phyloP scores from a whole-genome alignment of 305 asterid genomes.

The Lippia alba region DNA sequence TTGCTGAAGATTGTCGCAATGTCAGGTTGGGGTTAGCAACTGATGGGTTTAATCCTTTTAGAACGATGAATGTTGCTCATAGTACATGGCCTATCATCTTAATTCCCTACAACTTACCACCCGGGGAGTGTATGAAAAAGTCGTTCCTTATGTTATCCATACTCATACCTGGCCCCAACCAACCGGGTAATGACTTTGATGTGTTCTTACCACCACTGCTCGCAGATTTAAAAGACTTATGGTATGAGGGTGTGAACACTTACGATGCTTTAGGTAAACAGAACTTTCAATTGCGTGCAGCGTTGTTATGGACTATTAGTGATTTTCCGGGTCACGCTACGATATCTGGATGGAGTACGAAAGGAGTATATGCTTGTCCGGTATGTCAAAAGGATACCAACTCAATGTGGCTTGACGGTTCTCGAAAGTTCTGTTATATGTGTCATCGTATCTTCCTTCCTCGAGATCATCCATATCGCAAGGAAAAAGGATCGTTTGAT shows the following conservation, averaged over 20 bases:
- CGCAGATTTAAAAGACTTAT: slow-evolving; percentile 24
- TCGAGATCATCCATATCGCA: not conserved
- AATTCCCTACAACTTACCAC: slow-evolving; percentile 29
- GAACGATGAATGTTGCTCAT: slow-evolving; percentile 3
- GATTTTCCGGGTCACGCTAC: not conserved
- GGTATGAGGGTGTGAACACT: slow-evolving; percentile 5
- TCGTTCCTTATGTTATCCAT: slow-evolving; percentile 4
- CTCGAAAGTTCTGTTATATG: not conserved
- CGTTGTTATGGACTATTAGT: not conserved
- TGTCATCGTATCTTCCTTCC: slow-evolving; percentile 8
- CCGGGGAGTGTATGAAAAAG: slow-evolving; percentile 5
- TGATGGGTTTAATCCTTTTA: slow-evolving; percentile 34
- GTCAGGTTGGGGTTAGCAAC: no score
- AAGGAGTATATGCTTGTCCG: not conserved
- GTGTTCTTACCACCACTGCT: not conserved
- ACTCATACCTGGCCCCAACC: not conserved
- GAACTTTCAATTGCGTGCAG: not conserved
- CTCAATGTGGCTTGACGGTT: not conserved
- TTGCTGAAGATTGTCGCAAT: no score
- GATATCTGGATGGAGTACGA: not conserved
- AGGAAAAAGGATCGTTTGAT: not conserved
- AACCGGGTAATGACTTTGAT: not conserved
- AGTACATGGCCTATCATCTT: slow-evolving; percentile 32
- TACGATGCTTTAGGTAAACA: not conserved
- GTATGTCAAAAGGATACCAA: not conserved